phyloP scores from a whole-genome alignment of 257 asterid genomes.

The Solanum corneliomulleri region DNA sequence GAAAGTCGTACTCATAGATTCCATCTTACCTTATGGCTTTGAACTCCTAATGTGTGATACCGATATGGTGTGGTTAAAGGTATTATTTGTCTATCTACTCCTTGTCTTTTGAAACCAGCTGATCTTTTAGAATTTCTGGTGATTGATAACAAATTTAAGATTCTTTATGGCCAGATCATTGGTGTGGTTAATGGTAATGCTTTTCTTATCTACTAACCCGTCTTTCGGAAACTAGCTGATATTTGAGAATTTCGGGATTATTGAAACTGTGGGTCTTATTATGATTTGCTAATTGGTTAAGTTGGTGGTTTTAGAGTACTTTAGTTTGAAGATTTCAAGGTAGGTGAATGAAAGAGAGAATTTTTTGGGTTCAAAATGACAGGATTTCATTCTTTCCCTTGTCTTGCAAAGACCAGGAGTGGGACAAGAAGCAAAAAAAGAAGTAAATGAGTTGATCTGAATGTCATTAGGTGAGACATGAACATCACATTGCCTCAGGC shows the following conservation, averaged over 20 bases:
- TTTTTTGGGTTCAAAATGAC: neutral
- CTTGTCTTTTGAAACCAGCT: neutral
- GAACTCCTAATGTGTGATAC: slow-evolving; percentile 97
- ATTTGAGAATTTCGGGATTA: neutral
- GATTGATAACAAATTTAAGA: neutral
- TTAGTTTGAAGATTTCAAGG: neutral
- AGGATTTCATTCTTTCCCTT: neutral
- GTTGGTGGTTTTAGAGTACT: neutral
- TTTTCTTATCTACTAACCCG: slow-evolving; percentile 5
- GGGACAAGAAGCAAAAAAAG: neutral
- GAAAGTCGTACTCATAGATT: slow-evolving; percentile 79
- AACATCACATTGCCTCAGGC: neutral
- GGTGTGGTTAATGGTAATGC: slow-evolving; percentile 69
- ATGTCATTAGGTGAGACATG: neutral
- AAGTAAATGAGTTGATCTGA: neutral
- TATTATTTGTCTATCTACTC: slow-evolving; percentile 17
- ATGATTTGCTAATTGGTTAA: neutral
- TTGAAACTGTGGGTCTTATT: neutral
- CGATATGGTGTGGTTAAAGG: slow-evolving; percentile 99
- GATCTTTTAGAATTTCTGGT: neutral
- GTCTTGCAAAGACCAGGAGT: neutral
- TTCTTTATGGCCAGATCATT: neutral
- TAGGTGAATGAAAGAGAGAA: neutral
- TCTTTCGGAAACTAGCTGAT: neutral
- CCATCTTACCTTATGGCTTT: slow-evolving; percentile 75